phyloP scores from a whole-genome alignment of 805 yeast genomes.

The Candida arabinofermentans region DNA sequence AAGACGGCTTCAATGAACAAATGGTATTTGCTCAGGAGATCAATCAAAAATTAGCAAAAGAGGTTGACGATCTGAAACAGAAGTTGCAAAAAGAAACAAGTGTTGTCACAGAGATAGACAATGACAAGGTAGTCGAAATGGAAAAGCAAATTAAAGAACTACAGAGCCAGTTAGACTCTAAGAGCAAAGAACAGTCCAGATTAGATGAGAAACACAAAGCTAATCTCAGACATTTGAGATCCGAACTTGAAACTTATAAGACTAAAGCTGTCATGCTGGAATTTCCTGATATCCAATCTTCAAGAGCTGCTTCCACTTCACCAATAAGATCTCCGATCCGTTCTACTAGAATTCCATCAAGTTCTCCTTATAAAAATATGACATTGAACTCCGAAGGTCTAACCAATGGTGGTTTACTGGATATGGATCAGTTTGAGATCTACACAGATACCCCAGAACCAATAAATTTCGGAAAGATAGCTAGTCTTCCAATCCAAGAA shows the following conservation, averaged over 20 bases:
- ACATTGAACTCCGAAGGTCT: constrained; percentile 2
- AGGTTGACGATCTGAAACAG: not conserved
- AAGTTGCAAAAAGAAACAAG: constrained; percentile 1
- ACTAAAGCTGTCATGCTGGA: constrained; percentile 14
- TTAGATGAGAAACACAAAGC: constrained; percentile 12
- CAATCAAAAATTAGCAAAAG: not conserved
- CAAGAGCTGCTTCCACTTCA: constrained; percentile 5
- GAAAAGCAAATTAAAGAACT: not conserved
- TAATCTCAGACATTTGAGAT: constrained; percentile 12
- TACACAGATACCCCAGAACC: constrained; percentile 9
- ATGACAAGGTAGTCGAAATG: not conserved
- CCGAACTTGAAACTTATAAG: constrained; percentile 16
- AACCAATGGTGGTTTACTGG: constrained; percentile 5
- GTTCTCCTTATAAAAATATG: constrained; percentile 5
- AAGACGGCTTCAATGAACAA: constrained; percentile 2
- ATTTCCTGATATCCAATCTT: constrained; percentile 7
- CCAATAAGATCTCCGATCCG: not conserved
- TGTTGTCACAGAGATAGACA: constrained; percentile 1
- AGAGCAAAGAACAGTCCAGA: constrained; percentile 1
- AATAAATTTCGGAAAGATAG: not conserved
- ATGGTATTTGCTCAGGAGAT: not conserved
- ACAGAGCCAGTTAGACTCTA: not conserved
- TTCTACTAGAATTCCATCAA: not conserved
- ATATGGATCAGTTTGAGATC: constrained; percentile 12
- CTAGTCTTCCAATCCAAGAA: too few species aligned